Base-by-base conservation (phyloP, 2,329 filamentous ascomycete genomes). In the Talaromyces pinophilus region DNA sequence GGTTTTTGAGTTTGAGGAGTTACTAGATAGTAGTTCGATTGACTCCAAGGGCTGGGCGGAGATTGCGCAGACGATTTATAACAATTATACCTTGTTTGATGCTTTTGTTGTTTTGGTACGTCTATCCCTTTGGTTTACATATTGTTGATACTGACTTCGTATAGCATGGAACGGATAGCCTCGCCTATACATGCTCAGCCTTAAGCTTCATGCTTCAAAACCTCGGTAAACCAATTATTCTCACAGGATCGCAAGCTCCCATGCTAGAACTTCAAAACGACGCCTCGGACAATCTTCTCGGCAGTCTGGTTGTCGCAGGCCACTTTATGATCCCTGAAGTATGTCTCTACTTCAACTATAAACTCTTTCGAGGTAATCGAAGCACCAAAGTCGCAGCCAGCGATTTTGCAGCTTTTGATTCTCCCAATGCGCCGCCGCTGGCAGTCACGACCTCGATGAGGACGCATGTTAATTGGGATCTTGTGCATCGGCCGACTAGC, bases 311-410 rank as follows among this genome's bases (percentile, higher is more conserved):
- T 74, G 90, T 97, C 65, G 93, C 93, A 2, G 92, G 92, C 40
- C 95, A 95, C 67, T 96, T 96, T 75, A 91, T 92, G 81, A 92
- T 97, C 66, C 93, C 93, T 0, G 93, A 97, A 77, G 93, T 97
- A 63, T 93, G 92, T 76, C 85, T 97, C 42, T 97, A 96, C 82
- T 97, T 97, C 84, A 92, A 95, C 79, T 91, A 96, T 81, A 92
- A 89, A 71, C 86, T 97, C 22, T 96, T 93, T 80, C 88, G 93
- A 30, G 93, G 93, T 17, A 97, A 96, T 79, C 85, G 93, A 67
- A 89, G 91, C 10, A 95, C 92, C 69, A 97, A 97, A 78, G 88
- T 96, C 38, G 93, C 92, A 15, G 91, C 93, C 5, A 92, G 91
- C 67, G 88, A 91, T 63, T 97, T 96, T 75, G 88, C 92, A 66